These are phyloP conservation scores for Orbilia quercus DNA, from an alignment of 2,329 filamentous ascomycete genomes.

Conservation along the genomic window DNA sequence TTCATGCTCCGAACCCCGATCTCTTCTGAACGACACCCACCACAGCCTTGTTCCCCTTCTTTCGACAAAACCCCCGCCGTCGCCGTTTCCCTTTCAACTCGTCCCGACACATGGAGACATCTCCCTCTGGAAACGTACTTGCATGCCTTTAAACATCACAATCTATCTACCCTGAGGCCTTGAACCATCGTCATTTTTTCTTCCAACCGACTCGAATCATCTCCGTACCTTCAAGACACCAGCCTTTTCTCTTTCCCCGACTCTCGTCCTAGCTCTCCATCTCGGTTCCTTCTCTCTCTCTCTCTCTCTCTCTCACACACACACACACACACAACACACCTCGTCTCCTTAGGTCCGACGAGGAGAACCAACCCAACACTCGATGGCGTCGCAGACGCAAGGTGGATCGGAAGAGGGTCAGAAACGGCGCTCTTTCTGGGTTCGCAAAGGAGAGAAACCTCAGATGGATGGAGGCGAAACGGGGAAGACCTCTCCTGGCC, in stretches of 20 bases:
- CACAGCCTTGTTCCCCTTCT: not conserved
- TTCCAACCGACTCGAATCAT: too few species aligned
- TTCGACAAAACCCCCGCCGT: not conserved
- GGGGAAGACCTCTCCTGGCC: conserved; percentile 38
- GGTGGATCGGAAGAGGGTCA: conserved; percentile 38
- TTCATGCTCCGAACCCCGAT: not conserved
- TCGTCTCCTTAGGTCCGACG: too few species aligned
- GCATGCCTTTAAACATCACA: too few species aligned
- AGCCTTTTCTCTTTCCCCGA: not conserved
- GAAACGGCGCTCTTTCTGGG: conserved; percentile 49
- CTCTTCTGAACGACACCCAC: conserved; percentile 1
- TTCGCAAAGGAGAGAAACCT: conserved; percentile 43
- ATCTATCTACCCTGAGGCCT: too few species aligned
- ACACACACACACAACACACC: too few species aligned
- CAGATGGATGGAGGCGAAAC: conserved; percentile 40
- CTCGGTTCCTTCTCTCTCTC: not conserved
- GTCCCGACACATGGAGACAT: conserved; percentile 20
- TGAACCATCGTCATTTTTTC: too few species aligned
- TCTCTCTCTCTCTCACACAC: too few species aligned
- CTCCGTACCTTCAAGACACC: not conserved
- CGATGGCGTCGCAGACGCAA: conserved; percentile 47
- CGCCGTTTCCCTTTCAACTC: too few species aligned
- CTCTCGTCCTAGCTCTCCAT: not conserved
- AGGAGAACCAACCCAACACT: conserved; percentile 20
- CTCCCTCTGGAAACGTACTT: not conserved